Base-by-base conservation (phyloP, 2,329 filamentous ascomycete genomes). In the Diaporthe humulicola region DNA sequence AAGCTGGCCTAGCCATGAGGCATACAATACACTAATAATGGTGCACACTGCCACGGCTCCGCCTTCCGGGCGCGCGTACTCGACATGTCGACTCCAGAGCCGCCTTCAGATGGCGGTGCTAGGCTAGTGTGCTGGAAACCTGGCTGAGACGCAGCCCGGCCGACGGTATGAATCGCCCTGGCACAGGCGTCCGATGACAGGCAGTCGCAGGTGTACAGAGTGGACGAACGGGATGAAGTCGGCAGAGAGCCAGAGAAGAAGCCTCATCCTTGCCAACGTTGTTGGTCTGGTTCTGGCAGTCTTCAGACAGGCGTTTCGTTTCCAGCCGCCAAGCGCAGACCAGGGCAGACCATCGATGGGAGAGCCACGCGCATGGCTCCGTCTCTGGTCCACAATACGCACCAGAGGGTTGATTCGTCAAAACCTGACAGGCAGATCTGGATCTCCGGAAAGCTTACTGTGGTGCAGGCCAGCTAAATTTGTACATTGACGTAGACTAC, bases 1-100 rank as follows among this genome's bases (percentile, higher is more conserved):
- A 52, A 48, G 14, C 48, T 50, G 40, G 42, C 42, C 45, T 36
- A 22, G 42, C 17, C 61, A 66, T 66, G 42, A 50, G 25, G 6
- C 45, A 25, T 45, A 28, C 1, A 25, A 50, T 25, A 25, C 45
- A 67, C 42, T 52, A 67, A 50, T 52, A 67, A 50, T 28, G 45
- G 22, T 19, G 42, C 22, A 52, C 64, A 67, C 64, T 67, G 64
- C 64, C 64, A 67, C 64, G 45, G 33, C 64, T 67, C 22, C 64
- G 45, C 64, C 64, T 67, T 22, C 48, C 45, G 48, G 48, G 64
- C 45, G 64, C 45, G 64, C 42, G 45, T 38, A 54, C n/a, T n/a
- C 30, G 50, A 30, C 28, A n/a, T 19, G 12, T 67, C 30, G 45
- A 67, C 52, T 25, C 30, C 48, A 25, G 64, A 67, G n/a, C 45